A percentile compares a stretch with the other conserved stretches of the same genome.
These are phyloP conservation scores for Volvariella surrecta DNA, from an alignment of 1,284 basidiomycete genomes.

Conservation along the genomic window DNA sequence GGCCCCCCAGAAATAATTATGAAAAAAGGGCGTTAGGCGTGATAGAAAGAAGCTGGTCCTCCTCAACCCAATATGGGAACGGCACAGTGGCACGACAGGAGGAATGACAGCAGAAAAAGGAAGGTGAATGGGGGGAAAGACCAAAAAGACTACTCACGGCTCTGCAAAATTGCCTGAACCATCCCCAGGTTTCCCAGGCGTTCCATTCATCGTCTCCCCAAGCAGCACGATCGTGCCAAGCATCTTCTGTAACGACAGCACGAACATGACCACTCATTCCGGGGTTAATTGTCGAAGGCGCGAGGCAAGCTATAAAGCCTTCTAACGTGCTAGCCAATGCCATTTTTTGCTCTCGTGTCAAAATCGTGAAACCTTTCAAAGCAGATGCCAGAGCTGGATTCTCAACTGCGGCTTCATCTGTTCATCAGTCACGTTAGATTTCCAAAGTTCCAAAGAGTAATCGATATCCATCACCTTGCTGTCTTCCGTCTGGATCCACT, in stretches of 20 bases:
- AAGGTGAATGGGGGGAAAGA: too few species aligned
- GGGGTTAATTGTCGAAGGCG: slow-evolving; percentile 27
- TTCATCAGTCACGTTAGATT: slow-evolving; percentile 1
- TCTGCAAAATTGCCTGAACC: slow-evolving; percentile 81
- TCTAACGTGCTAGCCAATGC: slow-evolving; percentile 61
- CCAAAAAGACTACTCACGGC: too few species aligned
- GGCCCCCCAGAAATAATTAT: background rate
- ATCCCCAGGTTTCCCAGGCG: slow-evolving; percentile 79
- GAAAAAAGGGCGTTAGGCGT: background rate
- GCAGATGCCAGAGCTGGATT: slow-evolving; percentile 62
- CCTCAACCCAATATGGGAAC: too few species aligned
- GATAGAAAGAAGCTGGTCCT: too few species aligned
- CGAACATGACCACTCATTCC: slow-evolving; percentile 37
- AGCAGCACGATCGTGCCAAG: slow-evolving; percentile 60
- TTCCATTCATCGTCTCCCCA: slow-evolving; percentile 72
- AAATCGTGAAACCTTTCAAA: slow-evolving; percentile 60
- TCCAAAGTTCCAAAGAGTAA: slow-evolving; percentile 4
- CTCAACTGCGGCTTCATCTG: slow-evolving; percentile 45
- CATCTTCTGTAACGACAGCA: slow-evolving; percentile 45
- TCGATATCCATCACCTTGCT: slow-evolving; percentile 29
- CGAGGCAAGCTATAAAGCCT: slow-evolving; percentile 61
- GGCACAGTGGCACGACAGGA: too few species aligned
- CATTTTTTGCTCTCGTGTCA: slow-evolving; percentile 66
- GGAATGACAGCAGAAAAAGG: background rate
- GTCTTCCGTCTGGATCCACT: slow-evolving; percentile 54